Percentiles rank a stretch among this genome's conserved stretches.
Conservation (phyloP, 2,329 filamentous ascomycete genomes). For the Pestalotiopsis sp. region DNA sequence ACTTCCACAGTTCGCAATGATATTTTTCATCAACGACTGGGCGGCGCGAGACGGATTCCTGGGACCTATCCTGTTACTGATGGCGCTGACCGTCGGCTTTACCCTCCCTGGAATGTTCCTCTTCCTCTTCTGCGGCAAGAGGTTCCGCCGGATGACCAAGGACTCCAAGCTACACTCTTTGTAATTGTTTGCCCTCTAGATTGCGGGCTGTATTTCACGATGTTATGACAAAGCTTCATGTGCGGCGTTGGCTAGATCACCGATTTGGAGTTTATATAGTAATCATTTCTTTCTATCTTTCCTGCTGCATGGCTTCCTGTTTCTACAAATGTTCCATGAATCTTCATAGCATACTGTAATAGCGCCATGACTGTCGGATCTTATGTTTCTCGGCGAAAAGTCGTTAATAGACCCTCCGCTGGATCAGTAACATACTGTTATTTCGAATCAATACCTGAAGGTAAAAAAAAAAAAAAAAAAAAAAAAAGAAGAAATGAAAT, state of each 20-base stretch:
- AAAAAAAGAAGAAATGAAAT: neutral
- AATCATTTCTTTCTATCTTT: no score
- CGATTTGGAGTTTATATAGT: no score
- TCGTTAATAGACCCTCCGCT: neutral
- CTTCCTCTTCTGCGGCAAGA: conserved; percentile 32
- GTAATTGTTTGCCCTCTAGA: conserved; percentile 9
- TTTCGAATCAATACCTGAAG: neutral
- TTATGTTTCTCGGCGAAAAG: no score
- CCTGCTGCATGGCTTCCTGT: no score
- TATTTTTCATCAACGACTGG: conserved; percentile 33
- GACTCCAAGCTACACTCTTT: conserved; percentile 30
- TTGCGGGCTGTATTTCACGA: no score
- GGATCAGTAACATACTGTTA: neutral
- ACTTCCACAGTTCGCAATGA: conserved; percentile 31
- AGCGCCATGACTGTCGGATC: no score
- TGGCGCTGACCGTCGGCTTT: conserved; percentile 29
- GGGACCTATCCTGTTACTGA: conserved; percentile 27
- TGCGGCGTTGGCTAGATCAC: no score
- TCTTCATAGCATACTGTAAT: no score
- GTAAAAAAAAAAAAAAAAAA: neutral
- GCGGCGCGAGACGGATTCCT: conserved; percentile 26
- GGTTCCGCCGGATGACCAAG: conserved; percentile 31
- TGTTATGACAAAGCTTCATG: no score
- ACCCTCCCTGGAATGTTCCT: conserved; percentile 28
- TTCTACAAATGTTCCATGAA: no score